Conservation (phyloP, 192 early-diverging fungal genomes). For the Gonapodya prolifera region DNA sequence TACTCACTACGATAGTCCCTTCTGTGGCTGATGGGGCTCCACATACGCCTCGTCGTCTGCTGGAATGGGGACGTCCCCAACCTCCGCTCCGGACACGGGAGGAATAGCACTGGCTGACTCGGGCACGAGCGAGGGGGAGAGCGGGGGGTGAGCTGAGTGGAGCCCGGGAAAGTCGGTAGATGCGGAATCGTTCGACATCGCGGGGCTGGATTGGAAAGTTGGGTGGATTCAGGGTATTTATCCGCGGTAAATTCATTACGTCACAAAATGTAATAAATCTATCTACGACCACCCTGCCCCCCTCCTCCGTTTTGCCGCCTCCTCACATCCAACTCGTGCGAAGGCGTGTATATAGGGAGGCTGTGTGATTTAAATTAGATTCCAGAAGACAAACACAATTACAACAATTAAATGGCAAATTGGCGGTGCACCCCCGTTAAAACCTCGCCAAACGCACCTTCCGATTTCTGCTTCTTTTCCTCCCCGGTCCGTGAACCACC, state of each 20-base stretch:
- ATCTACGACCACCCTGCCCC: neutral
- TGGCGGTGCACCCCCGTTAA: too few species aligned
- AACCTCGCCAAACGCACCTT: neutral
- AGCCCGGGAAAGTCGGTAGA: neutral
- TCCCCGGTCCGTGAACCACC: conserved; percentile 49
- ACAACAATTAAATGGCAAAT: neutral
- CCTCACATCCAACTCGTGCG: conserved; percentile 1
- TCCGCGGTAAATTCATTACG: too few species aligned
- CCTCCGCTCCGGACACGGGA: neutral
- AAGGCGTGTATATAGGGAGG: neutral
- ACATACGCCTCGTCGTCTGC: neutral
- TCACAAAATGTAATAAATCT: too few species aligned
- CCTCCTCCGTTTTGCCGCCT: neutral
- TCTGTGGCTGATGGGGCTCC: neutral
- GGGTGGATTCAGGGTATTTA: too few species aligned
- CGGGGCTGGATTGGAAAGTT: neutral
- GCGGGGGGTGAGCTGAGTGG: neutral
- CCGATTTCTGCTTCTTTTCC: neutral
- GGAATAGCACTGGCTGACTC: neutral
- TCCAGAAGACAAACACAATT: neutral
- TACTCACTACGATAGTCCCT: neutral
- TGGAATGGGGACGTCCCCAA: neutral
- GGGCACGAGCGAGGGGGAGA: neutral
- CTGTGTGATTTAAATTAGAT: neutral
- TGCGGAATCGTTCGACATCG: neutral